Evolutionary conservation across 495 filamentous ascomycete genomes (phyloP).

Genomic region (Trichoderma orchidacearum): DNA sequence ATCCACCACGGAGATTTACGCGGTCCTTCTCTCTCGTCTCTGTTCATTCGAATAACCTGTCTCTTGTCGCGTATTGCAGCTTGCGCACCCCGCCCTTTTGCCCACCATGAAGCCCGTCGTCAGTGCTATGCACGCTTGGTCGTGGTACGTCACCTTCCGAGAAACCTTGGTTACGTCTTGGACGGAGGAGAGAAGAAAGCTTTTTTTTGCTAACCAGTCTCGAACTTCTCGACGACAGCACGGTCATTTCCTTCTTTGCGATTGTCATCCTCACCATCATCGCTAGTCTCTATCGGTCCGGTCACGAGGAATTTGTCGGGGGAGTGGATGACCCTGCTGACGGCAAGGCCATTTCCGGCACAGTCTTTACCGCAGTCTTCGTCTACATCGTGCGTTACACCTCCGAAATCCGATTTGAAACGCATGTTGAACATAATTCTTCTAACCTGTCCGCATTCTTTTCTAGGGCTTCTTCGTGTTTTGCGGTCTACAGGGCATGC

Average conservation of each 20-base stretch:
- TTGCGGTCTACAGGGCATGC: slow-evolving; percentile 71
- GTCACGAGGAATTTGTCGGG: slow-evolving; percentile 71
- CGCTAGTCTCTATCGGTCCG: slow-evolving; percentile 61
- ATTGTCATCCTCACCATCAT: slow-evolving; percentile 79
- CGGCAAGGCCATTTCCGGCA: slow-evolving; percentile 61
- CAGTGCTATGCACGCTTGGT: slow-evolving; percentile 83
- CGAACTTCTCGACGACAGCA: slow-evolving; percentile 37
- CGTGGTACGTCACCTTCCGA: slow-evolving; percentile 46
- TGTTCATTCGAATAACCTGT: background rate
- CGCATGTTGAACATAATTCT: background rate
- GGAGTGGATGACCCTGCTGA: slow-evolving; percentile 58
- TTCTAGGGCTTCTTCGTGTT: slow-evolving; percentile 80
- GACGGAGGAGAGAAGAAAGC: background rate
- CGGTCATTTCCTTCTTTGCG: slow-evolving; percentile 77
- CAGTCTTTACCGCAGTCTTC: slow-evolving; percentile 71
- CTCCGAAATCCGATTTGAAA: background rate
- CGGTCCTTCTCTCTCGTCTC: background rate
- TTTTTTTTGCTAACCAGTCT: too few species aligned
- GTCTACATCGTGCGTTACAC: slow-evolving; percentile 60
- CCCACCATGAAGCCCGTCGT: slow-evolving; percentile 82
- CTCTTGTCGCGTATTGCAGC: background rate
- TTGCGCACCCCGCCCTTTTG: background rate
- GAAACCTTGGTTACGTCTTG: background rate
- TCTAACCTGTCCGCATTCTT: too few species aligned
- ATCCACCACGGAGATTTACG: background rate